These are phyloP conservation scores for Suillus variegatus DNA, from an alignment of 768 basidiomycete species.

Conservation along the genomic window DNA sequence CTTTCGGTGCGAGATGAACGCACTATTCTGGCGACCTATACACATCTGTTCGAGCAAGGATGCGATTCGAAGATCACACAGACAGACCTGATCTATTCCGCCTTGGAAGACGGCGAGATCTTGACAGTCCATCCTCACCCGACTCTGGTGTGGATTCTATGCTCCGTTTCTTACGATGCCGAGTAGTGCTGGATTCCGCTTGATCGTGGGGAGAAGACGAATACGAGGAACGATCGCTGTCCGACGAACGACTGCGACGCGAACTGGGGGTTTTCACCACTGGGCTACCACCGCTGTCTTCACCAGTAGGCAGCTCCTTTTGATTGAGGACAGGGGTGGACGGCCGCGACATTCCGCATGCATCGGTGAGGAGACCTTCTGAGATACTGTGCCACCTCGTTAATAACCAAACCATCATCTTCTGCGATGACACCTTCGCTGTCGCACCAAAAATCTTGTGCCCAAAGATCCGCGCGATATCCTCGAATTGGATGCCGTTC, in stretches of 20 bases:
- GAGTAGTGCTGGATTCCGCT: constrained; percentile 15
- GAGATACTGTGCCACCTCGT: constrained; percentile 29
- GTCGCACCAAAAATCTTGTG: constrained; percentile 39
- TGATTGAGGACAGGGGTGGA: constrained; percentile 11
- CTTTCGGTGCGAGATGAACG: background rate
- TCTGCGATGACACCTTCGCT: constrained; percentile 23
- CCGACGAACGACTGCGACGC: constrained; percentile 8
- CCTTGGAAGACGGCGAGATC: background rate
- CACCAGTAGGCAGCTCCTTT: background rate
- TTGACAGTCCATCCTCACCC: background rate
- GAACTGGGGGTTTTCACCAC: constrained; percentile 12
- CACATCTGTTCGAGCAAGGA: background rate
- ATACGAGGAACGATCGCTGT: constrained; percentile 3
- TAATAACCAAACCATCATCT: constrained; percentile 36
- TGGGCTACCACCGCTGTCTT: background rate
- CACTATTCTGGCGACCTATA: background rate
- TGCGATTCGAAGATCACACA: constrained; percentile 10
- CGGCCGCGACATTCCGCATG: constrained; percentile 23
- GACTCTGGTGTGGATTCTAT: constrained; percentile 13
- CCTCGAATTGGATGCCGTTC: constrained; percentile 47
- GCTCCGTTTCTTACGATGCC: constrained; percentile 17
- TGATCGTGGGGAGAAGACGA: constrained; percentile 17
- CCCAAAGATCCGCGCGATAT: constrained; percentile 50
- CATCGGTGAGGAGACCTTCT: constrained; percentile 25
- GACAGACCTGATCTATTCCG: constrained; percentile 8